Conservation (phyloP, 2,329 filamentous ascomycete genomes). For the Pyrenochaeta sp. region DNA sequence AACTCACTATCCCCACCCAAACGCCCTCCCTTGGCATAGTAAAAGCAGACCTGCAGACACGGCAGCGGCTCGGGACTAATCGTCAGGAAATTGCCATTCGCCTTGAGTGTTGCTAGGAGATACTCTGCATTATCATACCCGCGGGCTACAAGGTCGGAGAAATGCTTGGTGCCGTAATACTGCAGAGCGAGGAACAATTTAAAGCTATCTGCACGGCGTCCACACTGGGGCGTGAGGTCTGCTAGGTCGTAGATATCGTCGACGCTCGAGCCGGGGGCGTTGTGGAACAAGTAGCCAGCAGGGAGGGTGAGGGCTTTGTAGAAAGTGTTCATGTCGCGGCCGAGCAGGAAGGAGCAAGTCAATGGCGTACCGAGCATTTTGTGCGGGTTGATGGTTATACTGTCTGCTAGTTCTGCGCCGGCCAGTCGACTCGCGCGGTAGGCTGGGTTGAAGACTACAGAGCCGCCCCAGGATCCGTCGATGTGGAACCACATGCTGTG, state of each 20-base stretch:
- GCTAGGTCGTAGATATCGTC: constrained; percentile 83
- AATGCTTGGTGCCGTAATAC: constrained; percentile 83
- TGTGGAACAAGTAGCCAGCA: constrained; percentile 74
- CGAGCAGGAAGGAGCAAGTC: constrained; percentile 89
- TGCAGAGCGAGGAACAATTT: constrained; percentile 91
- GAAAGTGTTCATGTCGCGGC: constrained; percentile 77
- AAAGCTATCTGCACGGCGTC: constrained; percentile 81
- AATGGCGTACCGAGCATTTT: constrained; percentile 95
- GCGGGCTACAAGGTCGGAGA: constrained; percentile 68
- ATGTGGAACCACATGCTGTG: constrained; percentile 90
- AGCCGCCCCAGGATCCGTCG: constrained; percentile 90
- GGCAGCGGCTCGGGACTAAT: constrained; percentile 76
- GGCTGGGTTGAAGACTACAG: constrained; percentile 74
- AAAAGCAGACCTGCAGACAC: constrained; percentile 95
- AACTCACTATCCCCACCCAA: constrained; percentile 55
- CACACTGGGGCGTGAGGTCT: constrained; percentile 92
- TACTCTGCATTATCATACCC: constrained; percentile 77
- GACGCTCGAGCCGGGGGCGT: constrained; percentile 31
- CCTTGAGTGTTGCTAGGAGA: constrained; percentile 68
- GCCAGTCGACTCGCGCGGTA: constrained; percentile 68
- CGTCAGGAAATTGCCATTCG: constrained; percentile 70
- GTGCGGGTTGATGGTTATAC: constrained; percentile 89
- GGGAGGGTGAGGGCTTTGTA: constrained; percentile 85
- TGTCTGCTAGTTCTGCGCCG: constrained; percentile 79
- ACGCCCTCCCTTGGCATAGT: constrained; percentile 71